These are phyloP conservation scores for Camellia japonica DNA, from an alignment of 148 eudicot species.

Conservation along the genomic window DNA sequence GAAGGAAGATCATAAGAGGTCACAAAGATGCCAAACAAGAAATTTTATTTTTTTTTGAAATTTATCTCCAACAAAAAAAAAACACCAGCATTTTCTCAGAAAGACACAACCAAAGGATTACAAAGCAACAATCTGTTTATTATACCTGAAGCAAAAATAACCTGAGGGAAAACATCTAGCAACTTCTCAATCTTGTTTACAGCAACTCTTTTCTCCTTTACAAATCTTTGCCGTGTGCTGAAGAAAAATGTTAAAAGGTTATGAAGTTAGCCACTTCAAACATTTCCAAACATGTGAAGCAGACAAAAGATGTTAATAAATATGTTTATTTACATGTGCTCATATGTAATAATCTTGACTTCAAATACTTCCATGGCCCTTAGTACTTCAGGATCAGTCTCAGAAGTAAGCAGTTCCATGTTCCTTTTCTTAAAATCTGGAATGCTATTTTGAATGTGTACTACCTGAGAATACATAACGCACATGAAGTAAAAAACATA, in stretches of 20 bases:
- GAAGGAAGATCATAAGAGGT: background rate
- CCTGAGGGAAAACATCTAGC: slow-evolving; percentile 67
- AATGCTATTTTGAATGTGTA: slow-evolving; percentile 49
- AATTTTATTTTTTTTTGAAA: background rate
- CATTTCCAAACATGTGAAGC: slow-evolving; percentile 11
- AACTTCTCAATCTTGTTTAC: slow-evolving; percentile 83
- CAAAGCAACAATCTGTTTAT: slow-evolving; percentile 11
- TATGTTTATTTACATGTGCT: slow-evolving; percentile 60
- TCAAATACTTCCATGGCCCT: slow-evolving; percentile 59
- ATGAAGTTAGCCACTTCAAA: slow-evolving; percentile 13
- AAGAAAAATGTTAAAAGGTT: slow-evolving; percentile 8
- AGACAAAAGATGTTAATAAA: slow-evolving; percentile 15
- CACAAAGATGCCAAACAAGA: slow-evolving; percentile 7
- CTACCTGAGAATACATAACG: slow-evolving; percentile 44
- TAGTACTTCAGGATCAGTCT: slow-evolving; percentile 59
- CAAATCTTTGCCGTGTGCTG: slow-evolving; percentile 73
- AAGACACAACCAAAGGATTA: slow-evolving; percentile 2
- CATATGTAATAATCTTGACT: slow-evolving; percentile 60
- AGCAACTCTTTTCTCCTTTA: slow-evolving; percentile 66
- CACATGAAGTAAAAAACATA: background rate
- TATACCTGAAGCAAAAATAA: slow-evolving; percentile 60
- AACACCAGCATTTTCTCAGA: background rate
- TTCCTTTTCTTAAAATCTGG: slow-evolving; percentile 57
- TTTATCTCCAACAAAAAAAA: slow-evolving; percentile 2
- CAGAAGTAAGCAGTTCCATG: slow-evolving; percentile 49